Percentiles rank a stretch among this genome's conserved stretches.
Evolutionary conservation across 1,284 basidiomycete species (phyloP).

Genomic region (Neotropicomus parvogracilis): DNA sequence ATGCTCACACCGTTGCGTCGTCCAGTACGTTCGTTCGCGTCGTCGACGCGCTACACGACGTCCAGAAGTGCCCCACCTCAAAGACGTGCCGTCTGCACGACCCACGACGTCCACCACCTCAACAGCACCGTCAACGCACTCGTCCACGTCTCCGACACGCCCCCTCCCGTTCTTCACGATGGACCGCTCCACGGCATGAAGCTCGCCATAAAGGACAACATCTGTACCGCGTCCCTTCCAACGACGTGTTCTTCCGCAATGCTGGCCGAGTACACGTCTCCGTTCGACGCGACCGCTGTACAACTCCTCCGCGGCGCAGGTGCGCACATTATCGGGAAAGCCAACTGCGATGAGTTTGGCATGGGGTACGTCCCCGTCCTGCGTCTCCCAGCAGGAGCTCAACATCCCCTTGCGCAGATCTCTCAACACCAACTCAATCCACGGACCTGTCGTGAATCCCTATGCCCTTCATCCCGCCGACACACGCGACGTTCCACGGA

Average conservation of each 20-base stretch:
- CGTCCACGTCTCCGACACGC: slow-evolving; percentile 12
- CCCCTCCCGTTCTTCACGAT: not conserved
- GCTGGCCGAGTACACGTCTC: slow-evolving; percentile 69
- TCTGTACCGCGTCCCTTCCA: slow-evolving; percentile 63
- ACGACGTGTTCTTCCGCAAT: slow-evolving; percentile 82
- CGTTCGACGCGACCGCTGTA: slow-evolving; percentile 88
- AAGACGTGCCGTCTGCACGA: slow-evolving; percentile 16
- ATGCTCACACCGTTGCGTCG: not conserved
- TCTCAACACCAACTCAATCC: slow-evolving; percentile 63
- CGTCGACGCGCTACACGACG: not conserved
- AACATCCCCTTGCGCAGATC: slow-evolving; percentile 55
- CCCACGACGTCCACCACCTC: slow-evolving; percentile 6
- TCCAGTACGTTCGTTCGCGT: not conserved
- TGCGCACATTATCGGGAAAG: slow-evolving; percentile 79
- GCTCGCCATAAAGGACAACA: slow-evolving; percentile 85
- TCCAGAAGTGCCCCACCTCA: not conserved
- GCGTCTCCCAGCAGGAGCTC: not conserved
- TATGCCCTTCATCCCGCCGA: slow-evolving; percentile 31
- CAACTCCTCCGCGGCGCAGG: slow-evolving; percentile 59
- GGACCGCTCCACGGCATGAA: slow-evolving; percentile 38
- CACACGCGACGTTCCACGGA: slow-evolving; percentile 22
- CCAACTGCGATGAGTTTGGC: slow-evolving; percentile 97
- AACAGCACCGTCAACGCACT: slow-evolving; percentile 23
- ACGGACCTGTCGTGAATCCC: slow-evolving; percentile 81
- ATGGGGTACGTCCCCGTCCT: slow-evolving; percentile 74